Percentiles rank a stretch among this genome's conserved stretches.
These are phyloP conservation scores for Capillidium heterosporum DNA, from an alignment of 371 early-diverging fungal species.

Conservation along the genomic window DNA sequence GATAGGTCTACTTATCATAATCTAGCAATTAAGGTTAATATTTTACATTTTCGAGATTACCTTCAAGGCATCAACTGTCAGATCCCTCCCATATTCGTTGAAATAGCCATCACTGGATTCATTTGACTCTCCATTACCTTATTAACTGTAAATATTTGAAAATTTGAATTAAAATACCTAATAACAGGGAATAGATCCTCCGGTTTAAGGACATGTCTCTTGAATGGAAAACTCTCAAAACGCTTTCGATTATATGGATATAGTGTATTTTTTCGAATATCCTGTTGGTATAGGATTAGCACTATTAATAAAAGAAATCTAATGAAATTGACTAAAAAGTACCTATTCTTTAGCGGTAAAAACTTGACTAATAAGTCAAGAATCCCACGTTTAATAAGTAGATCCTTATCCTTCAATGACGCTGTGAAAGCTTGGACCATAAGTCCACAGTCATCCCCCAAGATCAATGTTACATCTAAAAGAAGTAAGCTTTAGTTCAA, in stretches of 20 bases:
- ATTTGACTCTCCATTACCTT: conserved; percentile 9
- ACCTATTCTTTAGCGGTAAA: conserved; percentile 46
- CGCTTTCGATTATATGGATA: conserved; percentile 39
- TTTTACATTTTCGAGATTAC: conserved; percentile 6
- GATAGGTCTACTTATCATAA: background rate
- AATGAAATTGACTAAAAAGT: conserved; percentile 4
- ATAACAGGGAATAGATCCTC: conserved; percentile 75
- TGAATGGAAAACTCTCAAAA: conserved; percentile 59
- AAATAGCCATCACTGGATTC: conserved; percentile 21
- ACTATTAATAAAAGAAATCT: background rate
- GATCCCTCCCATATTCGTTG: conserved; percentile 16
- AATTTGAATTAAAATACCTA: conserved; percentile 19
- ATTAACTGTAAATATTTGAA: background rate
- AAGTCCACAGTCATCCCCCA: conserved; percentile 50
- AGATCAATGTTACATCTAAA: conserved; percentile 38
- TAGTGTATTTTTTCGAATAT: conserved; percentile 43
- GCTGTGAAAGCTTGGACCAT: conserved; percentile 62
- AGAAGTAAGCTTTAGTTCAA: background rate
- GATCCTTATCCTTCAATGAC: conserved; percentile 43
- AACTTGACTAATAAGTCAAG: conserved; percentile 67
- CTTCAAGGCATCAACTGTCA: conserved; percentile 16
- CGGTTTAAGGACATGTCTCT: conserved; percentile 91
- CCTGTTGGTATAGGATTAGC: conserved; percentile 12
- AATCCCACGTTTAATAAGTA: conserved; percentile 68
- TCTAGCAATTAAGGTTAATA: background rate